phyloP scores from a whole-genome alignment of 2,329 filamentous ascomycete species.

The Chalara sp. region DNA sequence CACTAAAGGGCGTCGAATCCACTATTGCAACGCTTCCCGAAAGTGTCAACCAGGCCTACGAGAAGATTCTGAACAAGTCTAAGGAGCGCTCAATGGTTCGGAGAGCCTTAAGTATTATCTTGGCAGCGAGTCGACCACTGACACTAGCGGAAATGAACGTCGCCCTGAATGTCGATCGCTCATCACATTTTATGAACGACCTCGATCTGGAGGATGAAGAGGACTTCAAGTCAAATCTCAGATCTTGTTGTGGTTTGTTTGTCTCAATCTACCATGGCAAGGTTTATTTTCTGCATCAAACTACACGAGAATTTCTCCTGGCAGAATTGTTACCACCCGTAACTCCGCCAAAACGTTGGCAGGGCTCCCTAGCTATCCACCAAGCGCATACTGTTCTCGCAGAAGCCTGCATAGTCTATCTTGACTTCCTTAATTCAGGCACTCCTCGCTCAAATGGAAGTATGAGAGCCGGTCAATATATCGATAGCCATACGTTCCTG shows the following conservation, averaged over 20 bases:
- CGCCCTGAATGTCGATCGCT: neutral
- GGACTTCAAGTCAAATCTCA: slow-evolving; percentile 15
- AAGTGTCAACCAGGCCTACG: slow-evolving; percentile 28
- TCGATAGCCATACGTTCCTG: no score
- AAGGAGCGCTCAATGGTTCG: slow-evolving; percentile 4
- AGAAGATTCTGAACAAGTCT: slow-evolving; percentile 25
- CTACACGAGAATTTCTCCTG: no score
- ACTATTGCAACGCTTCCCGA: slow-evolving; percentile 12
- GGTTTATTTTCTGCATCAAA: slow-evolving; percentile 34
- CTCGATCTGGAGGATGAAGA: slow-evolving; percentile 12
- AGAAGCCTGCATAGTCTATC: no score
- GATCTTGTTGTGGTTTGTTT: slow-evolving; percentile 30
- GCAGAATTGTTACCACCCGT: no score
- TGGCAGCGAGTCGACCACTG: slow-evolving; percentile 28
- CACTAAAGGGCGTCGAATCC: neutral
- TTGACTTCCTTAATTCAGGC: no score
- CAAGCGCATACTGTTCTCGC: no score
- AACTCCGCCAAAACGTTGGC: no score
- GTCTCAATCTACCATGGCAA: slow-evolving; percentile 25
- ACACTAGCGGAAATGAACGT: slow-evolving; percentile 11
- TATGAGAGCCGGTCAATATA: no score
- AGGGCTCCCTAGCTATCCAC: no score
- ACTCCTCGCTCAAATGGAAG: no score
- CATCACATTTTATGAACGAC: neutral
- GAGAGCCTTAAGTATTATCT: slow-evolving; percentile 29